Conservation (phyloP, 2,329 filamentous ascomycete species). For the Sclerotinia glacialis region DNA sequence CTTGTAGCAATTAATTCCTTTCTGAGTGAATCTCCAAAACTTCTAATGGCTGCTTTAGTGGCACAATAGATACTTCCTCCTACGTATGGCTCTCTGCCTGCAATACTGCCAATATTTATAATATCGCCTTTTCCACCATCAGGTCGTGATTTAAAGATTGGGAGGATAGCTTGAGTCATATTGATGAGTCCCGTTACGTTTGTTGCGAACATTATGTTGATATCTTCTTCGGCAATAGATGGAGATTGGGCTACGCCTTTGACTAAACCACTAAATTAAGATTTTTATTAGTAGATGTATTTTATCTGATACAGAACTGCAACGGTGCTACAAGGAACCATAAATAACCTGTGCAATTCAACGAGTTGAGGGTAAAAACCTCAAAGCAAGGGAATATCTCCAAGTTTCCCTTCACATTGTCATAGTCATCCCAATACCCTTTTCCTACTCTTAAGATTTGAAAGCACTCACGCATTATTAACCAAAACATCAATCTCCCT, state of each 20-base stretch:
- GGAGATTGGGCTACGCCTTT: constrained; percentile 85
- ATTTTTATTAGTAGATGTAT: constrained; percentile 19
- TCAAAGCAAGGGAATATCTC: too few relatives aligned
- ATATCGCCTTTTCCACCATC: constrained; percentile 84
- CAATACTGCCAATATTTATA: constrained; percentile 92
- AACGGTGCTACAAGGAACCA: neutral
- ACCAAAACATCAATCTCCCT: constrained; percentile 83
- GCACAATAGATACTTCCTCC: constrained; percentile 92
- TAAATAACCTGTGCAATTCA: neutral
- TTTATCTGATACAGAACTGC: neutral
- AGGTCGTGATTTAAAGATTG: constrained; percentile 67
- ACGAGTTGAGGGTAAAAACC: neutral
- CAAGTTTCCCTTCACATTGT: neutral
- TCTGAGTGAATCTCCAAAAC: constrained; percentile 78
- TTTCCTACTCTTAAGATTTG: neutral
- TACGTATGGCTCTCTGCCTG: constrained; percentile 81
- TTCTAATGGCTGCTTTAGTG: constrained; percentile 83
- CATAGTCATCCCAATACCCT: too few relatives aligned
- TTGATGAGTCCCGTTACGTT: constrained; percentile 95
- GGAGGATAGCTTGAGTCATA: constrained; percentile 89
- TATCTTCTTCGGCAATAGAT: constrained; percentile 76
- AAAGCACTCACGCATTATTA: constrained; percentile 79
- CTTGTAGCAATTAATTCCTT: constrained; percentile 78
- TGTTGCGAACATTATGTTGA: constrained; percentile 83
- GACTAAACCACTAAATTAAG: constrained; percentile 67